Evolutionary conservation across 2,329 filamentous ascomycete genomes (phyloP).

Genomic region (Ophidiomyces ophidiicola): DNA sequence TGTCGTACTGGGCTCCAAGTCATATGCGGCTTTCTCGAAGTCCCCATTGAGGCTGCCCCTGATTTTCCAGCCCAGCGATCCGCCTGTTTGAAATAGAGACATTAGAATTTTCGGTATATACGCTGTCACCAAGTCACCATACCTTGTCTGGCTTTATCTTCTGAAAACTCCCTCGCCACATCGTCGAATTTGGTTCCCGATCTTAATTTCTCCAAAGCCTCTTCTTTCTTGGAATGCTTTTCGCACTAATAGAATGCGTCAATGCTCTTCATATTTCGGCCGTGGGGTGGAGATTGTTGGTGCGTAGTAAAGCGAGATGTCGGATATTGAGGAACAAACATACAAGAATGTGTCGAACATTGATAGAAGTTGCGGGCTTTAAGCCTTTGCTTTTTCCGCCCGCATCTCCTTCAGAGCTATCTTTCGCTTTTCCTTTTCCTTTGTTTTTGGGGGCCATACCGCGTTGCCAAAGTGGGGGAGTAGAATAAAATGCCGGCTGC

Average conservation of each 20-base stretch:
- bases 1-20: constrained; percentile 49
- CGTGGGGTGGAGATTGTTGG: too few species aligned
- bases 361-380: constrained; percentile 52
- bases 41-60: constrained; percentile 44
- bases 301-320: too few species aligned
- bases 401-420: constrained; percentile 22
- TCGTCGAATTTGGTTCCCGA: constrained; percentile 53
- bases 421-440: constrained; percentile 34
- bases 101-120: neutral
- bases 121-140: constrained; percentile 6
- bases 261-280: neutral
- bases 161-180: constrained; percentile 51
- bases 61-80: constrained; percentile 52
- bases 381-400: constrained; percentile 32
- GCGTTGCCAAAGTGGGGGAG: too few species aligned
- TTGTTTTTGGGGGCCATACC: constrained; percentile 33
- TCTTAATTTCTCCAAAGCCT: constrained; percentile 48
- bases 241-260: constrained; percentile 36
- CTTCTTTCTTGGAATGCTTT: constrained; percentile 54
- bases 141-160: constrained; percentile 53
- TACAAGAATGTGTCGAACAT: constrained; percentile 52
- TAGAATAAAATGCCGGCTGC: neutral
- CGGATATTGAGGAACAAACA: constrained; percentile 17
- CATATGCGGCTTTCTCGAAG: constrained; percentile 52
- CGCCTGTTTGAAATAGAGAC: constrained; percentile 32